Evolutionary conservation across 306 rosid genomes (phyloP), one percentile per base, ranked within the genome.

Genomic region (Cucurbita maxima): DNA sequence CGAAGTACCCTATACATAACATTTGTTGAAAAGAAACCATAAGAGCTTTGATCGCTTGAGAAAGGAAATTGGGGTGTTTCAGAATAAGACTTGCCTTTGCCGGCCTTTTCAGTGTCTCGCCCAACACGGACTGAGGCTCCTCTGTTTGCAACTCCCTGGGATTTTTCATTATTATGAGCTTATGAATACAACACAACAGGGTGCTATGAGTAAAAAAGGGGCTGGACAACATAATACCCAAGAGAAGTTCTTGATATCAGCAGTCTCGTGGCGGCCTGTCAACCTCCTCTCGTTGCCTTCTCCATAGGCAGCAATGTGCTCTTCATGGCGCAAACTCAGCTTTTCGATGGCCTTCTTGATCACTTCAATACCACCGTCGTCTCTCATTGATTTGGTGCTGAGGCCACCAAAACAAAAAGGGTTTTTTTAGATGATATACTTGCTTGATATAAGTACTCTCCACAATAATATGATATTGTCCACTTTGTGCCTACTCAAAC

Each of bases 231-330:
- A 25, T 30, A 30, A 30, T 81, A 84, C 89, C 89, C 89, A 85
- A 57, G 83, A 78, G 78, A 85, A 85, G 25, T 81, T 78, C 73
- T 83, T 63, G 66, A 85, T 83, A 62, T 83, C 89, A n/a, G 89
- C 89, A 8, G 89, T 85, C 76, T 85, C 89, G n/a, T 83, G 86
- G 63, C 63, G 87, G 44, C 89, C 89, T 1, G 89, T 85, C 83
- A 85, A 77, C 75, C 89, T 83, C 82, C 87, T 83, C 63, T 85
- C 89, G 52, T 83, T 85, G 78, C 87, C 89, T 73, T 85, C 79
- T 37, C 89, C 89, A 64, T 83, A 85, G 11, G 85, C 82, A 62
- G 87, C 60, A 16, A 85, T 85, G 80, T 85, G 89, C 36, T 81
- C 80, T 79, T 80, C 78, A 74, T 85, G 89, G 34, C 83, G 83